Base-by-base conservation (phyloP, 1,139 yeast genomes). In the Pichia sp. region DNA sequence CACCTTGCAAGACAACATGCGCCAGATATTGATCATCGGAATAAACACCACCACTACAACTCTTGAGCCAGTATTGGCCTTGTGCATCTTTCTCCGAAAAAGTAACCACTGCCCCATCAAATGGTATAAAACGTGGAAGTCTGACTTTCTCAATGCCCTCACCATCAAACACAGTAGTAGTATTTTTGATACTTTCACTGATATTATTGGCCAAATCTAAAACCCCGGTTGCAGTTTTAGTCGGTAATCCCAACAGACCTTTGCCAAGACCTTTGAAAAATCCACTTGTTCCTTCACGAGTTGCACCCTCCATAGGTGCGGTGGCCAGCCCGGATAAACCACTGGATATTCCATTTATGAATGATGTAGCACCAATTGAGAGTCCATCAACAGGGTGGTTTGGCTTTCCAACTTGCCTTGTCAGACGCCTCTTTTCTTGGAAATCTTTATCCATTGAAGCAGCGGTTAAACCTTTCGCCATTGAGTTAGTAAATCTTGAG, bases 201-300 rank as follows among this genome's bases (percentile, higher is more conserved):
- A 93, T 85, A 70, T 90, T 92, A 49, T 90, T 87, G 0, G 99
- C 97, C 61, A 95, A 76, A 67, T 95, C 99, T 64, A 95, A 86
- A 38, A 93, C 70, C 7, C 99, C 99, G 65, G 93, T 90, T 0
- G 97, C 97, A 0, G 99, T 90, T 71, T 95, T 95, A 0, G 99
- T 90, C 0, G 99, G 99, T 43, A 95, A 73, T 0, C 99, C 99
- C 54, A 95, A 82, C 26, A 95, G 68, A n/a, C 99, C 99, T 64
- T 86, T 88, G 7, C 99, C 99, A 8, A 95, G 69, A 0, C 99
- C 99, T 67, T 83, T 89, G 72, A 95, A 84, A 67, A 95, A 93
- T 0, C 99, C 99, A 1, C 84, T 76, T 0, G 98, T 84, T 10
- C 98, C 99, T 48, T 85, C 96, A 54, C 79, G 76, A 29, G 78